Evolutionary conservation across 495 filamentous ascomycete genomes (phyloP).

Genomic region (Podospora comata): DNA sequence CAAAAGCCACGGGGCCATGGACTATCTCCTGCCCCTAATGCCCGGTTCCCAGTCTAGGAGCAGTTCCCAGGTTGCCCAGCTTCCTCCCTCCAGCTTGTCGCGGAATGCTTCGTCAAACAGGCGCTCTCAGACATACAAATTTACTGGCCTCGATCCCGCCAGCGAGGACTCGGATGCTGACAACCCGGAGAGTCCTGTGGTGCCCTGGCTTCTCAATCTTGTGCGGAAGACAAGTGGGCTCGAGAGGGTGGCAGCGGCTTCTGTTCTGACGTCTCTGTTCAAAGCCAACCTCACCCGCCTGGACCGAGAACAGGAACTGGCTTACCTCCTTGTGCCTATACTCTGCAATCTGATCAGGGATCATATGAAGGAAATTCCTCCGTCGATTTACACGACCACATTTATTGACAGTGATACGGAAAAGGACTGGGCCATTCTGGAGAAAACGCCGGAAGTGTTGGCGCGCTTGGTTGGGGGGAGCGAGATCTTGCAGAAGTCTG

Average conservation of each 20-base stretch:
- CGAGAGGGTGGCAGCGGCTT: slow-evolving; percentile 73
- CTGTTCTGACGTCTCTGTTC: slow-evolving; percentile 72
- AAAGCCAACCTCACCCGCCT: slow-evolving; percentile 63
- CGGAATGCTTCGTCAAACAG: slow-evolving; percentile 27
- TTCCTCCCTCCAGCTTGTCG: slow-evolving; percentile 57
- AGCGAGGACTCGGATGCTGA: slow-evolving; percentile 42
- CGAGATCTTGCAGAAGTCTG: slow-evolving; percentile 72
- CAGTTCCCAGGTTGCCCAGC: slow-evolving; percentile 37
- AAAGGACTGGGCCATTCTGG: slow-evolving; percentile 53
- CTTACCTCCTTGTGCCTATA: slow-evolving; percentile 66
- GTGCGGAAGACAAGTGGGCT: slow-evolving; percentile 60
- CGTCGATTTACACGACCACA: slow-evolving; percentile 25
- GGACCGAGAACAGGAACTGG: slow-evolving; percentile 57
- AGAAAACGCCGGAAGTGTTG: slow-evolving; percentile 69
- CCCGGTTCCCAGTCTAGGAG: slow-evolving; percentile 29
- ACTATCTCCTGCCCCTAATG: slow-evolving; percentile 55
- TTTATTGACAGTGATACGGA: slow-evolving; percentile 37
- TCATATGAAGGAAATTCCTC: slow-evolving; percentile 42
- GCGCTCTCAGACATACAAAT: slow-evolving; percentile 29
- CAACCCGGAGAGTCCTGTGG: slow-evolving; percentile 72
- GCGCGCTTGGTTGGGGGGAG: slow-evolving; percentile 76
- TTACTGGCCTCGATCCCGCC: slow-evolving; percentile 30
- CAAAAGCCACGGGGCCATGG: slow-evolving; percentile 50
- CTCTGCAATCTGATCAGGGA: slow-evolving; percentile 68
- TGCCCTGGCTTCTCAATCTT: slow-evolving; percentile 77